Percentiles rank a stretch among this genome's conserved stretches.
These are phyloP conservation scores for Tolypocladium ophioglossoides DNA, from an alignment of 2,329 filamentous ascomycete genomes.

Conservation along the genomic window DNA sequence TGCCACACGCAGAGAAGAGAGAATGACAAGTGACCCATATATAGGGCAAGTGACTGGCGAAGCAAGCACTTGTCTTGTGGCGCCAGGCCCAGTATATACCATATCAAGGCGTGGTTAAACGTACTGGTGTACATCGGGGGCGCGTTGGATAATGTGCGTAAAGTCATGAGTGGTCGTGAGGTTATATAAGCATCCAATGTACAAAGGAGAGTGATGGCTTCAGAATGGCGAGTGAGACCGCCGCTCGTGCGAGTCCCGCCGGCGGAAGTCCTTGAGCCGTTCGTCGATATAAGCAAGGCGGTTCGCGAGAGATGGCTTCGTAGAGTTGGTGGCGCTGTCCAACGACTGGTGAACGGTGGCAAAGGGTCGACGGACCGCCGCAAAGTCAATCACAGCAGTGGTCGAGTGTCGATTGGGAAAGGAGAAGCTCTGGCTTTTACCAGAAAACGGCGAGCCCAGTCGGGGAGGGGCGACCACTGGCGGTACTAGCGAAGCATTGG, in stretches of 20 bases:
- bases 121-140: neutral
- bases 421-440: conserved; percentile 41
- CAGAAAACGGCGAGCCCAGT: conserved; percentile 49
- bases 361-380: conserved; percentile 39
- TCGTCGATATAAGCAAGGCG: conserved; percentile 49
- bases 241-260: conserved; percentile 27
- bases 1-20: neutral
- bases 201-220: conserved; percentile 8
- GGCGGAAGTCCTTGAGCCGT: conserved; percentile 43
- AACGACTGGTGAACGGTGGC: conserved; percentile 43
- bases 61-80: neutral
- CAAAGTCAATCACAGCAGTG: conserved; percentile 32
- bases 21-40: neutral
- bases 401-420: conserved; percentile 48
- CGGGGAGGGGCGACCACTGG: conserved; percentile 30
- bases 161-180: conserved; percentile 6
- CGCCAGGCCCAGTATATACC: neutral
- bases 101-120: neutral
- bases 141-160: neutral
- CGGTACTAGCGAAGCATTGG: conserved; percentile 9
- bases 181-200: conserved; percentile 8
- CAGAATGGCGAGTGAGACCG: conserved; percentile 41
- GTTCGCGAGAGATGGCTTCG: conserved; percentile 34
- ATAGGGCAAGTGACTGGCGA: neutral
- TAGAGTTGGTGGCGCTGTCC: conserved; percentile 21